phyloP scores from a whole-genome alignment of 2,329 filamentous ascomycete species.

The Sporothrix mexicana region DNA sequence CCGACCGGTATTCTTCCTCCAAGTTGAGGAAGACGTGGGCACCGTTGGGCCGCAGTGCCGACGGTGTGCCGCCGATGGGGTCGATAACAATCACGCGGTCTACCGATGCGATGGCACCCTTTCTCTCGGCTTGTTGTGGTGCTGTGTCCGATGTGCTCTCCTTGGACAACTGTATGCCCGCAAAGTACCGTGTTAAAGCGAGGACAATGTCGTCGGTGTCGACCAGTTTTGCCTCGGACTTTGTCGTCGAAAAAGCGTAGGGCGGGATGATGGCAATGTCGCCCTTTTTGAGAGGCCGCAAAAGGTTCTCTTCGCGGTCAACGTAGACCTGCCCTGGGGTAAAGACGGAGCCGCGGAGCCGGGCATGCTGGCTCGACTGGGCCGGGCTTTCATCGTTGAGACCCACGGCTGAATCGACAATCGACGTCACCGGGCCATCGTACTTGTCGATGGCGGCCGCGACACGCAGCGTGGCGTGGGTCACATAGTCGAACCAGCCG shows the following conservation, averaged over 20 bases:
- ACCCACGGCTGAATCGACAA: constrained; percentile 65
- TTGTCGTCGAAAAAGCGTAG: constrained; percentile 51
- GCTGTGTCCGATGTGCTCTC: not conserved
- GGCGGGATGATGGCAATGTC: constrained; percentile 72
- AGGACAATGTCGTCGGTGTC: constrained; percentile 69
- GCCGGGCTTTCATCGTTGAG: constrained; percentile 39
- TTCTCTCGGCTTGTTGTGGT: constrained; percentile 43
- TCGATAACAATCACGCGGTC: constrained; percentile 91
- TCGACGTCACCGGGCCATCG: constrained; percentile 69
- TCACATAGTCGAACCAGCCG: constrained; percentile 48
- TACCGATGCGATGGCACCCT: constrained; percentile 58
- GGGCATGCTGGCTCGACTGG: constrained; percentile 22
- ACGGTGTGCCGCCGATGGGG: constrained; percentile 81
- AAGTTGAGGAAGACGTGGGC: constrained; percentile 90
- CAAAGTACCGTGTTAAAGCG: constrained; percentile 77
- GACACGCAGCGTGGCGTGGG: constrained; percentile 73
- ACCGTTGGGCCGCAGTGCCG: constrained; percentile 63
- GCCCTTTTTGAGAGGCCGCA: constrained; percentile 69
- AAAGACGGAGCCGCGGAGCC: constrained; percentile 43
- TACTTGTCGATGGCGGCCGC: constrained; percentile 75
- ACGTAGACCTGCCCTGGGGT: constrained; percentile 48
- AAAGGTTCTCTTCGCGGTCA: constrained; percentile 59
- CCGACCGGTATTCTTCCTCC: constrained; percentile 80
- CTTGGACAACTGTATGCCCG: constrained; percentile 60
- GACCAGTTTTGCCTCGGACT: constrained; percentile 48